Evolutionary conservation across 306 rosid species (phyloP).

Genomic region (Carpinus fangiana): DNA sequence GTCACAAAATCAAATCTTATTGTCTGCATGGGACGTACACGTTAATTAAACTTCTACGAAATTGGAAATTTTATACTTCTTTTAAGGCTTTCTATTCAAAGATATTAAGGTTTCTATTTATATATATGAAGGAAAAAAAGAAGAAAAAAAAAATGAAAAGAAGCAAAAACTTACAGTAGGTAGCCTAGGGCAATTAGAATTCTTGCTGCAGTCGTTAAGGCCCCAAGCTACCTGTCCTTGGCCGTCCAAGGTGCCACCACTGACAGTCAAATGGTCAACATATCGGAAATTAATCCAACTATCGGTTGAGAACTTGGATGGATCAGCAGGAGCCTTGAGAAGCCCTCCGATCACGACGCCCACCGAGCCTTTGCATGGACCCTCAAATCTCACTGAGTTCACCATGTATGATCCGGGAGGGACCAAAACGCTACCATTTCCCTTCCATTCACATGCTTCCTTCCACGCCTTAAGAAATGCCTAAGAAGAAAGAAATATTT

Average conservation of each 20-base stretch:
- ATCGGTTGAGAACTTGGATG: background rate
- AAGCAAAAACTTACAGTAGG: constrained; percentile 35
- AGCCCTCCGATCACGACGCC: constrained; percentile 40
- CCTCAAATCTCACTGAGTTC: constrained; percentile 33
- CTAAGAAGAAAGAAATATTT: background rate
- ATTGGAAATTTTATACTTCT: too few relatives aligned
- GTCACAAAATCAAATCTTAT: constrained; percentile 50
- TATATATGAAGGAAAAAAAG: too few relatives aligned
- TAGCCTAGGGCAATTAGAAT: constrained; percentile 34
- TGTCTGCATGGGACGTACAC: constrained; percentile 32
- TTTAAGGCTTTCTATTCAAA: background rate
- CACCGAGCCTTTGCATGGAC: constrained; percentile 52
- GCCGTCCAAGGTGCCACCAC: constrained; percentile 59
- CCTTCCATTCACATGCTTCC: constrained; percentile 47
- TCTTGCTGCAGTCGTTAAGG: constrained; percentile 28
- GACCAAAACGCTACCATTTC: constrained; percentile 13
- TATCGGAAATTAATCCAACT: constrained; percentile 59
- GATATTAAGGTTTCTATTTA: too few relatives aligned
- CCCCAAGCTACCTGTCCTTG: constrained; percentile 59
- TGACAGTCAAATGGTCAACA: constrained; percentile 29
- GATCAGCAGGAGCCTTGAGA: constrained; percentile 47
- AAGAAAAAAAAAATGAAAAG: background rate
- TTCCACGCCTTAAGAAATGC: constrained; percentile 51
- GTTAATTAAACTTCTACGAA: too few relatives aligned
- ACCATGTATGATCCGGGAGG: constrained; percentile 48